phyloP scores from a whole-genome alignment of 1,284 basidiomycete species.

The Ustilago trichophora region DNA sequence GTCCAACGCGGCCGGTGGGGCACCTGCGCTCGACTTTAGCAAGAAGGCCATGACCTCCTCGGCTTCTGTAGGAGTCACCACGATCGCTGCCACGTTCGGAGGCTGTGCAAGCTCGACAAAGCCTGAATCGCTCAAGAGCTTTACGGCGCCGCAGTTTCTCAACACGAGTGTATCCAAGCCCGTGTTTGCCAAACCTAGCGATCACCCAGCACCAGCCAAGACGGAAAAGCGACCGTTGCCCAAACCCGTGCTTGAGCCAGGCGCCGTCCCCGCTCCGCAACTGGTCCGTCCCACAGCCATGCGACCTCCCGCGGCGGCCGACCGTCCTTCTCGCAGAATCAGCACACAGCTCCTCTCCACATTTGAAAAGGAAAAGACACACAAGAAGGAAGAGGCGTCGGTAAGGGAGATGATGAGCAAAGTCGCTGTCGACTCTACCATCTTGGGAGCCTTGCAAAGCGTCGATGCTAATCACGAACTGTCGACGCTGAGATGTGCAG shows the following conservation, averaged over 20 bases:
- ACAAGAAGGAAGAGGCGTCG: slow-evolving; percentile 1
- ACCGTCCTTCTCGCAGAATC: slow-evolving; percentile 21
- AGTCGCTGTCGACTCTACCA: slow-evolving; percentile 42
- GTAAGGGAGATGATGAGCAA: slow-evolving; percentile 38
- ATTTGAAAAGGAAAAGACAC: slow-evolving; percentile 29
- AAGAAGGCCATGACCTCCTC: slow-evolving; percentile 27
- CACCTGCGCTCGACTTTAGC: slow-evolving; percentile 57
- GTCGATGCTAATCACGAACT: slow-evolving; percentile 14
- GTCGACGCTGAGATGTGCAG: slow-evolving; percentile 22
- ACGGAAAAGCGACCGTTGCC: slow-evolving; percentile 34
- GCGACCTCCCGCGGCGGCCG: slow-evolving; percentile 15
- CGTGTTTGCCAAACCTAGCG: slow-evolving; percentile 33
- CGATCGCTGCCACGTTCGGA: slow-evolving; percentile 29
- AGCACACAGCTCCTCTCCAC: slow-evolving; percentile 38
- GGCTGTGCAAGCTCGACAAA: slow-evolving; percentile 6
- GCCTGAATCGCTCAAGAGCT: slow-evolving; percentile 40
- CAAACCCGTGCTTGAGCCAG: slow-evolving; percentile 29
- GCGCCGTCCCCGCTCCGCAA: slow-evolving; percentile 25
- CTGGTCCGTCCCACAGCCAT: slow-evolving; percentile 35
- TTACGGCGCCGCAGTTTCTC: slow-evolving; percentile 43
- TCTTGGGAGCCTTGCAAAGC: slow-evolving; percentile 26
- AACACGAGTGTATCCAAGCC: slow-evolving; percentile 44
- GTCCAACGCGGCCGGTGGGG: slow-evolving; percentile 29
- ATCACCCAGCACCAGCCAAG: slow-evolving; percentile 6
- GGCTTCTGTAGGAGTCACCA: slow-evolving; percentile 18